Base-by-base conservation (phyloP, 129 eudicot genomes). In the Artemisia tridentata region DNA sequence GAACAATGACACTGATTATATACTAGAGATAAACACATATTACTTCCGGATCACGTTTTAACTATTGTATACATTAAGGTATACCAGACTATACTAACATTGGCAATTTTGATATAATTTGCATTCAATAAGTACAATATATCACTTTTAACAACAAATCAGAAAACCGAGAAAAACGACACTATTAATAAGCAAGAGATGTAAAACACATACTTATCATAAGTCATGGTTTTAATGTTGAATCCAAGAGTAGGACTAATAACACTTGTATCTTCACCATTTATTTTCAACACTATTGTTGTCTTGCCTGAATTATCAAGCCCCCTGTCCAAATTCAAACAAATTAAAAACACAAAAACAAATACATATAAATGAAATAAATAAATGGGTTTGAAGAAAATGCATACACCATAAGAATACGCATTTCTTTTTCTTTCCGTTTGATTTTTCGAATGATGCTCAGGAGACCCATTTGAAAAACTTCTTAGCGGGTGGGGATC, bases 391-490 rank as follows among this genome's bases (percentile, higher is more conserved):
- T 10, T 8, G 18, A 76, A 45, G 10, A n/a, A 3, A 54, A 38
- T 25, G 68, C 93, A 41, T 88, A 92, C 98, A 89, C 98, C 98
- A 89, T 87, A 56, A 93, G 96, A 34, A 93, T 89, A 50, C 98
- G 95, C 98, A 93, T 93, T 81, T 93, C 98, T 72, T 93, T 93
- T 73, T 92, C 98, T 53, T 89, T 92, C 25, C 91, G 86, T 75
- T 92, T 92, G 89, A 92, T 92, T 82, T 92, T 89, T 41, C 95
- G 85, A 81, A 93, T 93, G 55, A 93, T 93, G 85, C 98, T 92
- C 75, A 93, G 86, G 51, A 89, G 86, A 46, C 98, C 98, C 98
- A 93, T 92, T 49, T 10, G 25, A 25, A 69, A 50, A 25, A 47
- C 11, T 45, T 50, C n/a, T n/a, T n/a, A n/a, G n/a, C n/a, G n/a